Percentiles rank a stretch among this genome's conserved stretches.
phyloP scores from a whole-genome alignment of 2,329 filamentous ascomycete species.

The Arthroderma uncinatum region DNA sequence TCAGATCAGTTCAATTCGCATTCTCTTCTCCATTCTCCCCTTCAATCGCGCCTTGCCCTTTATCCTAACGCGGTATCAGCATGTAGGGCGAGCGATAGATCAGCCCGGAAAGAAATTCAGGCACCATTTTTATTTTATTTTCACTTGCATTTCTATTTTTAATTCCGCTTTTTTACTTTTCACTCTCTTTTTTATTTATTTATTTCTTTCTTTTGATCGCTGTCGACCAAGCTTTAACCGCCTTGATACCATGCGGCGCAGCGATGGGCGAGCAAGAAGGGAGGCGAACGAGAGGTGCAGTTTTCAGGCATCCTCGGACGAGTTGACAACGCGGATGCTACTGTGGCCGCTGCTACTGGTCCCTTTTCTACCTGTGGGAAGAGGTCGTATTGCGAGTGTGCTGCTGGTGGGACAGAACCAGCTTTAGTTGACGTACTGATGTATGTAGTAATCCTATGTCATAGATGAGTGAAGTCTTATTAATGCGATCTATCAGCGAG shows the following conservation, averaged over 20 bases:
- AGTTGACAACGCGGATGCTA: neutral
- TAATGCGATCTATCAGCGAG: neutral
- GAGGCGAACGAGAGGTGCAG: neutral
- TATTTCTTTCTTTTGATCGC: neutral
- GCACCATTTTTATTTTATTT: neutral
- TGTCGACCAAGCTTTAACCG: neutral
- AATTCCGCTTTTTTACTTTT: too few relatives aligned
- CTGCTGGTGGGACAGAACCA: neutral
- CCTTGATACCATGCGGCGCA: neutral
- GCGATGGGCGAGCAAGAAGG: neutral
- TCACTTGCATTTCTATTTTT: neutral
- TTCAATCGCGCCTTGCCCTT: too few relatives aligned
- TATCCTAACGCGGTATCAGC: neutral
- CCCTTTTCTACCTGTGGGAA: neutral
- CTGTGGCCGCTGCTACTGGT: neutral
- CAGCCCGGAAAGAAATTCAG: neutral
- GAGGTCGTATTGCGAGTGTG: neutral
- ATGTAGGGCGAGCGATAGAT: neutral
- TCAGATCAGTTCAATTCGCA: too few relatives aligned
- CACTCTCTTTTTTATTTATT: neutral
- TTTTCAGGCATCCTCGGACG: neutral
- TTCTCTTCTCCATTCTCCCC: too few relatives aligned
- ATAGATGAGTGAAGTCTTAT: neutral
- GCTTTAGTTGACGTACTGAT: neutral
- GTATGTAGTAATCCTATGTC: neutral